Conservation (phyloP, 768 basidiomycete species). For the Trametes sanguinea region DNA sequence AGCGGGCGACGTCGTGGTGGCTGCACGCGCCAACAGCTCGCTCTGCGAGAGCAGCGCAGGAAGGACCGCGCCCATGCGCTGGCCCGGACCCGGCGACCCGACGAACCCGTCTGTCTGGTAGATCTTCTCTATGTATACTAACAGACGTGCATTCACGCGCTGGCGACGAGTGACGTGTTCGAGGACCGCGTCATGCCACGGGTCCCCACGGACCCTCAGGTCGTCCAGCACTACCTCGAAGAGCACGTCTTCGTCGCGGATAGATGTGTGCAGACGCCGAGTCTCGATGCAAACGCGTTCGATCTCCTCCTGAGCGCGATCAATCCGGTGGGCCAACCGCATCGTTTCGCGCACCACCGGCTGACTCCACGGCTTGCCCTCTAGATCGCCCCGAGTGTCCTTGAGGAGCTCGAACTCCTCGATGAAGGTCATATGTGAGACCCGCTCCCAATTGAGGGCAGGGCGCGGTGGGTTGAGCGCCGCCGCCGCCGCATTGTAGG, state of each 20-base stretch:
- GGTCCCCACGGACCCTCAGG: neutral
- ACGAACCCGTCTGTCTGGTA: slow-evolving; percentile 13
- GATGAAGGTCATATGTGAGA: slow-evolving; percentile 33
- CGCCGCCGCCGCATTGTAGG: slow-evolving; percentile 34
- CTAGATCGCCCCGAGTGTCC: slow-evolving; percentile 30
- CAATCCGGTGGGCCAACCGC: slow-evolving; percentile 23
- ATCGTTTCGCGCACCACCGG: slow-evolving; percentile 28
- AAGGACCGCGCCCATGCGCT: too few species aligned
- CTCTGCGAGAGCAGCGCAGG: too few species aligned
- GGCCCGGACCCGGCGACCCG: slow-evolving; percentile 3
- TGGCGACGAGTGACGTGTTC: slow-evolving; percentile 3
- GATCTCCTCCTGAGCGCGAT: slow-evolving; percentile 31
- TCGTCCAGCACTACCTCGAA: slow-evolving; percentile 3
- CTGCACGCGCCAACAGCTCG: too few species aligned
- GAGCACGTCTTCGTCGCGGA: slow-evolving; percentile 24
- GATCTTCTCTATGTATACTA: slow-evolving; percentile 12
- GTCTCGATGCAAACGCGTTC: slow-evolving; percentile 27
- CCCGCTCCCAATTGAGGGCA: slow-evolving; percentile 28
- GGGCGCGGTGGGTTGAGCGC: slow-evolving; percentile 27
- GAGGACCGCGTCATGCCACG: neutral
- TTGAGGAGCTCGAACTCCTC: slow-evolving; percentile 35
- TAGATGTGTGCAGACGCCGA: slow-evolving; percentile 29
- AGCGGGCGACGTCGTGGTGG: too few species aligned
- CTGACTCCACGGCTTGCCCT: slow-evolving; percentile 30
- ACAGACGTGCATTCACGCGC: slow-evolving; percentile 5